Evolutionary conservation across 345 rosid genomes (phyloP).

Genomic region (Eucalyptus regnans): DNA sequence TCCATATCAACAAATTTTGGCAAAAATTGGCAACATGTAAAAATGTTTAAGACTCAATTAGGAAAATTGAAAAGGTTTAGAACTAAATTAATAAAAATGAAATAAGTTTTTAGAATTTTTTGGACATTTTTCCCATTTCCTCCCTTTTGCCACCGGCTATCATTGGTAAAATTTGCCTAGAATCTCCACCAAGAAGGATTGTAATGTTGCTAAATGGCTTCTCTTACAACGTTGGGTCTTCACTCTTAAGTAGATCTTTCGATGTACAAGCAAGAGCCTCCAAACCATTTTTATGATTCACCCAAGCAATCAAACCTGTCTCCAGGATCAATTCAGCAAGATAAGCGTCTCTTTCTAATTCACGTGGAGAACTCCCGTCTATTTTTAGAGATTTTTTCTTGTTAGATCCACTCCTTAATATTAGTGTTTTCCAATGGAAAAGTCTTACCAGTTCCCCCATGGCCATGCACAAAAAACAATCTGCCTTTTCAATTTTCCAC

Average conservation of each 20-base stretch:
- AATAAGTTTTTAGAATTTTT: too few species aligned
- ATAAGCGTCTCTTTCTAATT: background rate
- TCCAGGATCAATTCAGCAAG: background rate
- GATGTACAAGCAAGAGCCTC: background rate
- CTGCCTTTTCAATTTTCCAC: background rate
- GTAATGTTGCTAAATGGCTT: background rate
- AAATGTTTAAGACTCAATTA: too few species aligned
- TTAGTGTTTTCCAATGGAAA: background rate
- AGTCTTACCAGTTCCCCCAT: background rate
- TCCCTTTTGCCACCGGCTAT: background rate
- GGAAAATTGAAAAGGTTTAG: too few species aligned
- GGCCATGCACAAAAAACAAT: background rate
- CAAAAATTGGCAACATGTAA: too few species aligned
- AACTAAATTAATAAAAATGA: too few species aligned
- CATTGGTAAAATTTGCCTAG: background rate
- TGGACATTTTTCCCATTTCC: background rate
- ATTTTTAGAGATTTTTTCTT: background rate
- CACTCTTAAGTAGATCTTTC: background rate
- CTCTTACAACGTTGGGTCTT: background rate
- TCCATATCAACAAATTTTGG: too few species aligned
- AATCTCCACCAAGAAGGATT: background rate
- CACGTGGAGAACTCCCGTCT: background rate
- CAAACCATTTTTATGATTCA: background rate
- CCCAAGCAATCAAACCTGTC: background rate
- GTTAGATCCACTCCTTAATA: background rate